Base-by-base conservation (phyloP, 768 basidiomycete species). In the Sarcomyxa edulis region DNA sequence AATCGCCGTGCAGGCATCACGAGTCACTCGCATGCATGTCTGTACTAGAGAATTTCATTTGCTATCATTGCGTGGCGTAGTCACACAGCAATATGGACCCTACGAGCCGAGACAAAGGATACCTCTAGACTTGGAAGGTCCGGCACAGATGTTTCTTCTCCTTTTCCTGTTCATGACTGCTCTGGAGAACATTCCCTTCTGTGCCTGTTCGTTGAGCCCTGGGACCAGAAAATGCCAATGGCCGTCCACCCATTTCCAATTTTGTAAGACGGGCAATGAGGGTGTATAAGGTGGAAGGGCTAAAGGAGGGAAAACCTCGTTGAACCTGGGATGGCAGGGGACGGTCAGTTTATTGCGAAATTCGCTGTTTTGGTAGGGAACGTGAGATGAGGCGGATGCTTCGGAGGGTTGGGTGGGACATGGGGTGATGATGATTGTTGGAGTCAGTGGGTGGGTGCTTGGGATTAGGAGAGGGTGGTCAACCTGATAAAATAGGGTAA, bases 211-310 rank as follows among this genome's bases (percentile, higher is more conserved):
- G 35, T 64, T 61, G 10, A 70, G 51, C 6, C 59, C 59, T 6
- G 73, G 72, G 35, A 77, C 41, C 20, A 70, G 53, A 7, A 66
- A 74, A 43, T 62, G 56, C 76, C 77, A 78, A 47, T 73, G 78
- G 4, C 78, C 78, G 42, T 66, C 56, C 34, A 55, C 50, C 61
- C 72, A 78, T 32, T 55, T 57, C 76, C 76, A 77, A 6, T 60
- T 49, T 8, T 65, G 54, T 0, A 66, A 51, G 6, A 44, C 42
- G 20, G 64, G 62, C n/a, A 51, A 38, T 7, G 48, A 26, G 44
- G 43, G 23, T 37, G 49, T 37, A 39, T 42, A 42, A 35, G 53
- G 45, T 4, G 43, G 39, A 21, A 44, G 44, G 12, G 40, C 35
- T 52, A 66, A 60, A 5, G 72, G 75, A 31, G 76, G 74, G 47